Evolutionary conservation across 140 eudicot genomes (phyloP), one percentile per base, ranked within the genome.

Genomic region (Oenanthe javanica): DNA sequence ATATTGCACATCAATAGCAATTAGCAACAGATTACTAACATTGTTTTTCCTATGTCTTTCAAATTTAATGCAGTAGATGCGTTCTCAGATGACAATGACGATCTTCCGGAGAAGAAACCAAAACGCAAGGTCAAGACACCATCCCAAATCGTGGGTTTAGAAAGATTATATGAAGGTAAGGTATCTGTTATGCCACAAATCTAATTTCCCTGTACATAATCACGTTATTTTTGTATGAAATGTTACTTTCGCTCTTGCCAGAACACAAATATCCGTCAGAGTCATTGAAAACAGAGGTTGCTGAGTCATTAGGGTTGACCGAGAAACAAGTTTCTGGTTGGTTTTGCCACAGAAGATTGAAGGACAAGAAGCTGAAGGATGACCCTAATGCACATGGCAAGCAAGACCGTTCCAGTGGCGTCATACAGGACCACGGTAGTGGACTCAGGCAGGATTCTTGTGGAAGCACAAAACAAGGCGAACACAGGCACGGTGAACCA

Each of bases 251-350:
- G 27, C 16, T 6, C 47, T 4, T 80, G 77, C 77, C 90, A 94
- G 98, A 95, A 64, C 96, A 95, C 86, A 93, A 93, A 79, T 92
- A 95, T 81, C 99, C 99, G 1, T 31, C 91, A 16, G 97, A 91
- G 83, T 43, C 85, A 14, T 84, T 91, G 93, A 95, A 95, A 86
- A 14, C 72, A 59, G 81, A 89, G 66, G 86, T 92, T 71, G 98
- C 98, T 43, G 92, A 88, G 79, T 82, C 89, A 80, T 74, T 93
- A 77, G 96, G 96, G 45, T 75, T 95, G 86, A 85, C 99, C 16
- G 99, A 95, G 82, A 95, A 91, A 80, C 99, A 95, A 89, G 86
- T 95, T 79, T 91, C 99, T 14, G 97, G 99, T 23, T 95, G 99
- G 99, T 93, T 95, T 88, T 95, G 99, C 83, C 99, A 95, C 87